Base-by-base conservation (phyloP, 345 rosid genomes). In the Dovyalis caffra region DNA sequence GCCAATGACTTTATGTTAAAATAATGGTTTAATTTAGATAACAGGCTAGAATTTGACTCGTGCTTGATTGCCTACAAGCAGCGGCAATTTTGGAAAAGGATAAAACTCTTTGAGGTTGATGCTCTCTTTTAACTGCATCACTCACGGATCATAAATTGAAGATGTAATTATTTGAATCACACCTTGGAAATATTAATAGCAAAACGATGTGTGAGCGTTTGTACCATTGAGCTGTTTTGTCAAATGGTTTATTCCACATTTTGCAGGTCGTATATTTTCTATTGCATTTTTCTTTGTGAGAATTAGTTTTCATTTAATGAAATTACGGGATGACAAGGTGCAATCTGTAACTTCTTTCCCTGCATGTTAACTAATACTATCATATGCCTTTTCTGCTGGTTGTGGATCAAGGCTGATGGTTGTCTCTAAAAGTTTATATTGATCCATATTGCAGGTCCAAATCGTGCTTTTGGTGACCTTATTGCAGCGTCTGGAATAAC, bases 401-500 rank as follows among this genome's bases (percentile, higher is more conserved):
- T 33, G 47, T 4, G 64, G 63, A 47, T 65, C 26, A 18, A 69
- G 43, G 31, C 65, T 40, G 51, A 7, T 68, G 34, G 15, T 45
- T 34, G 29, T 68, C 35, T 14, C 38, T 81, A 40, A 34, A 63
- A 26, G 40, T 40, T 66, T 70, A 5, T 68, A 74, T 66, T 76
- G 73, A 70, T 69, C 61, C 51, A 15, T 26, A 51, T 78, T 77
- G 21, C 77, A 95, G 99, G 98, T 77, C 96, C 94, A 47, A 88
- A 87, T 83, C 86, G 97, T 65, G 96, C 97, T 29, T 95, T 95
- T 78, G 98, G 99, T 34, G 99, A 95, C 84, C 94, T 95, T 62
- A 86, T 95, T 66, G 87, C 93, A 3, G 90, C 90, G 76, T 95
- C 98, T 5, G 99, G 99, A 69, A 91, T 95, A 69, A 89, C 99